Evolutionary conservation across 148 eudicot genomes (phyloP), one percentile per base, ranked within the genome.

Genomic region (Rhododendron ferrugineum): DNA sequence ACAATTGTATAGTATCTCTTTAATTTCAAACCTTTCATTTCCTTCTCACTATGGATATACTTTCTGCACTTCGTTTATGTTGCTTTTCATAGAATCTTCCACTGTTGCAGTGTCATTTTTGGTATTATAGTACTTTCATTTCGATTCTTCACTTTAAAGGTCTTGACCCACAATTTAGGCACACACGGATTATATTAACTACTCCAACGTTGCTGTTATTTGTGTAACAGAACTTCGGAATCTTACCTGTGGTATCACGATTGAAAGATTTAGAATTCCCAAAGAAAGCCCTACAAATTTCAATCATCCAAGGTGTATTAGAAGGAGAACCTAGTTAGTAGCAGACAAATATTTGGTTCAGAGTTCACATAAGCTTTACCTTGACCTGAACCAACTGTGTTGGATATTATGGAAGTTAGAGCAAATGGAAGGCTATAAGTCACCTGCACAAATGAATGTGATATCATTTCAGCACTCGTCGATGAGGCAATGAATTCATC

Each of bases 371-470:
- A 74, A 74, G 42, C 78, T 36, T 74, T 74, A 74, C 78, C 78
- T 74, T 74, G 78, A 15, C 78, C 78, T 18, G 44, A 16, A 18
- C 78, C 47, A 15, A 34, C 42, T 36, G 78, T 36, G 44, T 74
- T 74, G 20, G 78, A 37, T 32, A 74, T 34, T 74, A 74, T 74
- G 23, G 78, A 74, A 15, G 78, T 74, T 74, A 74, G 78, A 36
- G 78, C 78, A 74, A 74, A 74, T 37, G 78, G 78, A 36, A 74
- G 42, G 78, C 78, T 74, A 18, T 74, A 74, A 15, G 78, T 74
- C 78, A 74, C 78, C 78, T 74, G 78, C 78, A 18, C 46, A 36
- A 74, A 74, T 74, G n/a, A 16, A 74, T 13, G 6, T 30, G 1
- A 34, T 34, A 30, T 15, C 36, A 34, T 73, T 73, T 6, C 6